Evolutionary conservation across 1,139 yeast genomes (phyloP), one percentile per base, ranked within the genome.

Genomic region (Arxiozyma bovina): DNA sequence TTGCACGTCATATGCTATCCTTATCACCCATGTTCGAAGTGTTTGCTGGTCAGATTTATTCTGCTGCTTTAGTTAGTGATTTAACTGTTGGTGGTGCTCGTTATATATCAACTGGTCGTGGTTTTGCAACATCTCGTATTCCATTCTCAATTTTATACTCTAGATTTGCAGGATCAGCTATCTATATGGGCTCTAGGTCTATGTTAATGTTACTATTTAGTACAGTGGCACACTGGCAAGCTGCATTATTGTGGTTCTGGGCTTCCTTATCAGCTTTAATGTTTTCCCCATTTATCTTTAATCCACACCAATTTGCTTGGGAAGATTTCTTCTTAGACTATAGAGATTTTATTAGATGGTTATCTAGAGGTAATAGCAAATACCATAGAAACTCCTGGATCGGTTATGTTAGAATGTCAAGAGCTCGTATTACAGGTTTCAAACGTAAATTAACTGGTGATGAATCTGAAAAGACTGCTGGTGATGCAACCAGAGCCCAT

Each of bases 371-470:
- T 81, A 94, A 94, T 77, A 86, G 94, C 68, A 89, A 91, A 74
- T 93, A 96, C 93, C 99, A 94, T 77, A 87, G 96, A 79, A 93
- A 93, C 78, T 94, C 99, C 18, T 93, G 99, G 99, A 91, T 94
- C 72, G 99, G 98, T 60, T 93, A 90, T 73, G 87, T 91, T 60
- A 85, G 98, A 75, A 81, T 91, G 76, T 82, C 96, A 21, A 86
- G 99, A 81, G 89, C 99, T 50, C 87, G 98, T 77, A 80, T 93
- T 62, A 93, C 99, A 62, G 99, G 99, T 79, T 91, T 87, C 86
- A 93, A 93, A 82, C 82, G 96, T 68, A 89, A 88, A 77, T 77
- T 87, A 66, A 78, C 78, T 54, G 96, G 95, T 62, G 96, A 89
- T 68, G 82, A 82, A 61, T 87, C 96, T 60, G 99, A 94, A 77